These are phyloP conservation scores for Elongisporangium undulatum DNA, from an alignment of 352 stramenopile genomes.

Conservation along the genomic window DNA sequence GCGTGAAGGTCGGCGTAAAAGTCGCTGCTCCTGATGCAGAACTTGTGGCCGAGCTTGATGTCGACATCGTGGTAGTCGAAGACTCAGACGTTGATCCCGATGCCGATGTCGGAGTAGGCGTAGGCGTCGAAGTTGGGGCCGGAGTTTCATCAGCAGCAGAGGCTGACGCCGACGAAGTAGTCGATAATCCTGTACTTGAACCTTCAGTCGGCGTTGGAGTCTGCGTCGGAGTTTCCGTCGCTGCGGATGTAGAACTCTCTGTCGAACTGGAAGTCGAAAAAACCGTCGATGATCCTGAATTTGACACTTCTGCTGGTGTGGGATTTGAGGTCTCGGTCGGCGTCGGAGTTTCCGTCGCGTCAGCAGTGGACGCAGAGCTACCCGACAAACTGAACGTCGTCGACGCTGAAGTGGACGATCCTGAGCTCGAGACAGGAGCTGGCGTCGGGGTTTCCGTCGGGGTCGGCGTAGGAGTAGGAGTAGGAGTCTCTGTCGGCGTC, in stretches of 20 bases:
- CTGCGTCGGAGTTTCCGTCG: not conserved
- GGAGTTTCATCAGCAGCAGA: no score
- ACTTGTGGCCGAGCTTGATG: no score
- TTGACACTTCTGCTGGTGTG: not conserved
- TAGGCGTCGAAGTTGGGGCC: no score
- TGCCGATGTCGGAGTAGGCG: no score
- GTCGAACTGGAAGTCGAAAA: not conserved
- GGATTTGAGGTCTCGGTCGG: not conserved
- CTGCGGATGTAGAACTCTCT: no score
- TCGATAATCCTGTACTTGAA: no score
- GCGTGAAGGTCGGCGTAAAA: no score
- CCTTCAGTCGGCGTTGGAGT: not conserved
- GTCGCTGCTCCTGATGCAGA: no score
- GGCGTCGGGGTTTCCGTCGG: not conserved
- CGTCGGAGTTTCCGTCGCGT: not conserved
- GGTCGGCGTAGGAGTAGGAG: not conserved
- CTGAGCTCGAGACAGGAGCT: not conserved
- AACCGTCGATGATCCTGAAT: not conserved
- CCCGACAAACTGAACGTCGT: not conserved
- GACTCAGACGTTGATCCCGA: no score
- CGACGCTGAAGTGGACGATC: not conserved
- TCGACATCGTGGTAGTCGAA: no score
- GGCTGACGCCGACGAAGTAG: no score
- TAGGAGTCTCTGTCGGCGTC: not conserved
- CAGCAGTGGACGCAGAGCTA: constrained; percentile 1